Evolutionary conservation across 305 asterid genomes (phyloP).

Genomic region (Fraxinus albicans): DNA sequence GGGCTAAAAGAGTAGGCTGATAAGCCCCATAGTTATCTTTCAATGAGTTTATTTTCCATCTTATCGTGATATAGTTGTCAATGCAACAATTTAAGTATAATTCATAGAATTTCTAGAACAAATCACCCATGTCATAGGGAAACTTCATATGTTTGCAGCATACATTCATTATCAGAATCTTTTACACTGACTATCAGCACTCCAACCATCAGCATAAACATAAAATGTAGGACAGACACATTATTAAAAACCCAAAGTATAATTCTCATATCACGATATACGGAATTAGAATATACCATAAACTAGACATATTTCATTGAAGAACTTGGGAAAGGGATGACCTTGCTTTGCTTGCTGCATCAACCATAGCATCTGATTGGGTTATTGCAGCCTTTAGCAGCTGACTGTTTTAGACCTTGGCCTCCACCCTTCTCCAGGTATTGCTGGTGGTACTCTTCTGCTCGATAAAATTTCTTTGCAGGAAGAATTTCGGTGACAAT

Average conservation of each 20-base stretch:
- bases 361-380: slow-evolving; percentile 83
- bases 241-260: not conserved
- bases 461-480: slow-evolving; percentile 71
- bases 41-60: not conserved
- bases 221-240: not conserved
- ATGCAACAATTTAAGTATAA: not conserved
- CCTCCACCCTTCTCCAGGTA: slow-evolving; percentile 84
- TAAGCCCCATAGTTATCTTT: not conserved
- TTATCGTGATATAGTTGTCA: not conserved
- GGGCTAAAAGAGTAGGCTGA: not conserved
- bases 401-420: slow-evolving; percentile 57
- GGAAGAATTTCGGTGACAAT: slow-evolving; percentile 76
- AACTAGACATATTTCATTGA: not conserved
- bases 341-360: slow-evolving; percentile 1
- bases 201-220: not conserved
- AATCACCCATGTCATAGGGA: not conserved
- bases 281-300: not conserved
- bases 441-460: slow-evolving; percentile 94
- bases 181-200: not conserved
- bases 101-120: not conserved
- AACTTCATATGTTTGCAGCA: not conserved
- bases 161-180: not conserved
- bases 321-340: not conserved
- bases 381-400: slow-evolving; percentile 82
- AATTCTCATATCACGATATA: not conserved